phyloP scores from a whole-genome alignment of 345 rosid genomes.

The Brassica nigra region DNA sequence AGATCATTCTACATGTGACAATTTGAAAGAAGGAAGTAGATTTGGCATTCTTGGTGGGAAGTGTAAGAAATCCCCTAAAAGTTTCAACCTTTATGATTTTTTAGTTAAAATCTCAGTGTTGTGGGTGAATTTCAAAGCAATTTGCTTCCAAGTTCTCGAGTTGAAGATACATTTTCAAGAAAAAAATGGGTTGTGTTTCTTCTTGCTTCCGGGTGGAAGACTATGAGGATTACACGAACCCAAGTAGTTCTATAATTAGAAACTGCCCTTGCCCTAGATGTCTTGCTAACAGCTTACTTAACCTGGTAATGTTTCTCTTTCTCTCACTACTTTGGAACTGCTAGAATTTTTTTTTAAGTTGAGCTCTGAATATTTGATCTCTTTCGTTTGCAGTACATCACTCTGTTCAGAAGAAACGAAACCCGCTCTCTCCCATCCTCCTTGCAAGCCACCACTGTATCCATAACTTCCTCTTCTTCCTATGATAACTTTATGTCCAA shows the following conservation, averaged over 20 bases:
- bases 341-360: neutral
- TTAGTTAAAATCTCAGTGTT: neutral
- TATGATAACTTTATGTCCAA: conserved; percentile 79
- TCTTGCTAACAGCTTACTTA: conserved; percentile 64
- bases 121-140: neutral
- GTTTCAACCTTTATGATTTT: conserved; percentile 11
- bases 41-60: conserved; percentile 7
- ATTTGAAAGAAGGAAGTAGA: conserved; percentile 7
- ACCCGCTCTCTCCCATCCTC: conserved; percentile 73
- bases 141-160: conserved; percentile 28
- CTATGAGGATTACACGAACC: conserved; percentile 67
- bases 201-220: conserved; percentile 73
- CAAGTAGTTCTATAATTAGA: conserved; percentile 60
- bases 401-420: conserved; percentile 78
- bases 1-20: conserved; percentile 44
- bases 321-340: neutral
- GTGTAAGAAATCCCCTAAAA: neutral
- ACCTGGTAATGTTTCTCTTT: conserved; percentile 53
- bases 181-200: conserved; percentile 79
- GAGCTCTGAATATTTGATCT: neutral
- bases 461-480: conserved; percentile 64
- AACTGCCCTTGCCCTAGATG: conserved; percentile 73
- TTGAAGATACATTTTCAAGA: too few species aligned
- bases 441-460: conserved; percentile 63
- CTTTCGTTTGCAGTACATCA: conserved; percentile 55